A percentile compares a stretch with the other conserved stretches of the same genome.
These are phyloP conservation scores for Hygrophorus pudorinus DNA, from an alignment of 768 basidiomycete genomes.

Conservation along the genomic window DNA sequence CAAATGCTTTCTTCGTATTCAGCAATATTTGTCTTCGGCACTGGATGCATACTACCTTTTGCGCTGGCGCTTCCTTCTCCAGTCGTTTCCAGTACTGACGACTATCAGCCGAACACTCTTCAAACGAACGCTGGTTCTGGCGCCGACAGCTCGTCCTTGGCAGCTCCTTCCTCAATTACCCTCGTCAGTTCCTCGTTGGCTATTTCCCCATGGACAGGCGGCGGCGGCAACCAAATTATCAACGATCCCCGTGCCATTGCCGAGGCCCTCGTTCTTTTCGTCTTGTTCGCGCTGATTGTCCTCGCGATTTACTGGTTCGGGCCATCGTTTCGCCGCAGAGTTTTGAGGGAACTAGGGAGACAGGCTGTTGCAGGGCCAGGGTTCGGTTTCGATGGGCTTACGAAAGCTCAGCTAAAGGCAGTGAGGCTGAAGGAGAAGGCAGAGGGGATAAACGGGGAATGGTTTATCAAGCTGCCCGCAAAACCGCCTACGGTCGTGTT, in stretches of 20 bases:
- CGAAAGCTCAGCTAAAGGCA: conserved; percentile 11
- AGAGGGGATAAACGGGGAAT: conserved; percentile 2
- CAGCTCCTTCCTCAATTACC: no score
- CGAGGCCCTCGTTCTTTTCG: conserved; percentile 12
- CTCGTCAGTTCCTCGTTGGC: no score
- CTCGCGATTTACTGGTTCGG: conserved; percentile 13
- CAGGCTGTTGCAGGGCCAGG: conserved; percentile 9
- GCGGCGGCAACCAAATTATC: no score
- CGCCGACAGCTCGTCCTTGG: no score
- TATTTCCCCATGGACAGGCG: no score
- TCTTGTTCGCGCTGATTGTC: conserved; percentile 11
- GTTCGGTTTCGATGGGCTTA: conserved; percentile 17
- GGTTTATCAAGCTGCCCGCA: conserved; percentile 10
- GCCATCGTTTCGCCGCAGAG: conserved; percentile 5
- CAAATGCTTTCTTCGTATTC: no score
- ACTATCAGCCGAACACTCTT: no score
- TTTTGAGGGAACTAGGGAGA: conserved; percentile 6
- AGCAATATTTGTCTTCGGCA: no score
- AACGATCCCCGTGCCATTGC: neutral
- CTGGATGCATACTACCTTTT: no score
- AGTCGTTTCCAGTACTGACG: no score
- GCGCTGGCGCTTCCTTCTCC: no score
- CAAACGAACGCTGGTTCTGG: no score
- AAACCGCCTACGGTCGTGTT: conserved; percentile 13
- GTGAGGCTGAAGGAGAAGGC: conserved; percentile 10